Base-by-base conservation (phyloP, 208 protist species). In the Wallacemonas sp. region DNA sequence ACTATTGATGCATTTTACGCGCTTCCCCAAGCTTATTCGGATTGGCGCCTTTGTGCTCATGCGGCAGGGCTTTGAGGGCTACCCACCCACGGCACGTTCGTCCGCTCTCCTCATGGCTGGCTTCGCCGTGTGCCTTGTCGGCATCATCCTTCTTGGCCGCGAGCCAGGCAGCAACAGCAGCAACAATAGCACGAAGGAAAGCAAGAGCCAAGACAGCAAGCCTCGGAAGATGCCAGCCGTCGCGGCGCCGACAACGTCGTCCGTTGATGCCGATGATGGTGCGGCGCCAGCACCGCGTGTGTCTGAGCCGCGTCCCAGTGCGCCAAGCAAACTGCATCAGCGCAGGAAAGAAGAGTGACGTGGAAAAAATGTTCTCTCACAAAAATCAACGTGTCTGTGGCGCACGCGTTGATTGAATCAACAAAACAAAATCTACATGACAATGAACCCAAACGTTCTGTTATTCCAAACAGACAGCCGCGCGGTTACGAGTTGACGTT, bases 11-110 rank as follows among this genome's bases (percentile, higher is more conserved):
- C 66, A 65, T 46, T 78, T 66, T 41, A 91, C 80, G 14, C 65
- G 66, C 6, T 70, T 78, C 32, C 76, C 82, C 6, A 49, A 68
- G 21, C 11, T 70, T 44, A 38, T 88, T 24, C 66, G 72, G 30
- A 47, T 81, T 33, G 56, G 62, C n/a, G 54, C 67, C 6, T 72
- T 80, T 23, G 73, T 58, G 16, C 60, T 76, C 30, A 83, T 92
- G 33, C 73, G 77, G 27, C 77, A 82, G 24, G 83, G 70, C 14
- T 93, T 95, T 60, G 79, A 87, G 49, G 16, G 27, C 27, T 93
- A 86, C 62, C 86, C 89, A 19, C 80, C 82, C 12, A 90, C 81
- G 11, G 29, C 70, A n/a, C 16, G 5, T 9, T 83, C 79, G 12
- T 92, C 84, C 26, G 21, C 57, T 19, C 24, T 87, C 38, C 38